Evolutionary conservation across 2,329 filamentous ascomycete species (phyloP).

Genomic region (Fusarium sp.): DNA sequence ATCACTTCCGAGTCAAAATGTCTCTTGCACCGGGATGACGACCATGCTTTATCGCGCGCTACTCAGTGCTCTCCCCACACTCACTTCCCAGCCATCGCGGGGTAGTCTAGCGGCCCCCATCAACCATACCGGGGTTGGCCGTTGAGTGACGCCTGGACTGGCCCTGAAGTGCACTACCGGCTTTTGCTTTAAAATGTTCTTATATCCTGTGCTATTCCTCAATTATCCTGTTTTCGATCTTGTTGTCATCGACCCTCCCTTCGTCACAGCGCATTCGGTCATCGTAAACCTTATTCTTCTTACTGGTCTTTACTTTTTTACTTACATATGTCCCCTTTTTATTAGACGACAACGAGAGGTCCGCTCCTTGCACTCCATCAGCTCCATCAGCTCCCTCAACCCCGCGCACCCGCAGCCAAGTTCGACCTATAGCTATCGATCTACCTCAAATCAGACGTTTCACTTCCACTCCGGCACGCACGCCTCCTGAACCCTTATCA

Average conservation of each 20-base stretch:
- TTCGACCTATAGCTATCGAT: conserved; percentile 64
- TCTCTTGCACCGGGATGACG: conserved; percentile 2
- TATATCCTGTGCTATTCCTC: conserved; percentile 27
- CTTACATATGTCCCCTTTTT: conserved; percentile 17
- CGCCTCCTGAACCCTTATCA: conserved; percentile 61
- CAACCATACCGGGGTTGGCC: conserved; percentile 31
- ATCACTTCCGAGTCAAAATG: conserved; percentile 13
- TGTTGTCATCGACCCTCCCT: conserved; percentile 21
- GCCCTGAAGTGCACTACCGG: conserved; percentile 1
- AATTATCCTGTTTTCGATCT: conserved; percentile 29
- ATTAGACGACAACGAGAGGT: conserved; percentile 32
- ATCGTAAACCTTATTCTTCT: not conserved
- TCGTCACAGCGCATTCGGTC: not conserved
- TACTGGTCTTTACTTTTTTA: not conserved
- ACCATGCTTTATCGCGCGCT: conserved; percentile 8
- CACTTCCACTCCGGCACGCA: conserved; percentile 53
- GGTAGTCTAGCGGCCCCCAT: conserved; percentile 37
- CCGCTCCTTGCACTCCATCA: conserved; percentile 28
- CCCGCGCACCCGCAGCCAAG: conserved; percentile 42
- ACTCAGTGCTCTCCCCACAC: conserved; percentile 33
- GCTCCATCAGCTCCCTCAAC: conserved; percentile 22
- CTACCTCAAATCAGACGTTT: conserved; percentile 54
- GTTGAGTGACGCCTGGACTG: conserved; percentile 31
- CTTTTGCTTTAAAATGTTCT: conserved; percentile 19
- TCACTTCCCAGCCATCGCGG: conserved; percentile 36